Percentiles rank a stretch among this genome's conserved stretches.
Evolutionary conservation across 2,329 filamentous ascomycete species (phyloP).

Genomic region (Nannizziopsis arthrosporioides): DNA sequence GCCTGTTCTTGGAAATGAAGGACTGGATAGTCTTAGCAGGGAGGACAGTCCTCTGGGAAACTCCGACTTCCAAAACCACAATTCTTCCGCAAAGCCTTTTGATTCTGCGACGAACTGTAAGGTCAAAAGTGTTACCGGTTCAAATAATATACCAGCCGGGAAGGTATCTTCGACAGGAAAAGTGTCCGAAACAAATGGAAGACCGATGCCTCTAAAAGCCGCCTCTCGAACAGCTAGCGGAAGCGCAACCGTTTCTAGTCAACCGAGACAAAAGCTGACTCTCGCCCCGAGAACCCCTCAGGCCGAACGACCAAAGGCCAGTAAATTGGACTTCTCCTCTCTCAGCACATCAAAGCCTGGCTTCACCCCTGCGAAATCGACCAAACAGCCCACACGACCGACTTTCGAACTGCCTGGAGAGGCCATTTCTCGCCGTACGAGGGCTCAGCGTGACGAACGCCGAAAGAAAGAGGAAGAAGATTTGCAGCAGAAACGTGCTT

Average conservation of each 20-base stretch:
- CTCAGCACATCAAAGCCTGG: constrained; percentile 36
- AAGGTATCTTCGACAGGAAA: background rate
- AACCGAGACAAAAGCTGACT: background rate
- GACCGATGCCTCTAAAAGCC: background rate
- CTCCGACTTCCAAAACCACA: background rate
- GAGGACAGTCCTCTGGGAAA: background rate
- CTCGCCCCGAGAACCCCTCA: background rate
- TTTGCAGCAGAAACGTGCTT: constrained; percentile 24
- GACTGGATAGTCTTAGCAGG: constrained; percentile 20
- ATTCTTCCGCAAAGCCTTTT: background rate
- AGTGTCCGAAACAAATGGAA: too few species aligned
- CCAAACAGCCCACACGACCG: constrained; percentile 39
- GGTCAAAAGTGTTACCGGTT: background rate
- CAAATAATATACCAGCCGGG: background rate
- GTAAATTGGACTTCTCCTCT: constrained; percentile 2
- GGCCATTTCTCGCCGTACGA: constrained; percentile 42
- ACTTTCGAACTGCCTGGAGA: constrained; percentile 45
- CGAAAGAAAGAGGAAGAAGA: constrained; percentile 34
- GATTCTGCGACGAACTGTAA: background rate
- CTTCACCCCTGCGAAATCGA: constrained; percentile 42
- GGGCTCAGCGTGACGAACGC: constrained; percentile 40
- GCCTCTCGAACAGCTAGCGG: background rate
- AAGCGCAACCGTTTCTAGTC: background rate
- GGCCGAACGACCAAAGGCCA: background rate
- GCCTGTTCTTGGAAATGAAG: constrained; percentile 17